Conservation (phyloP, 495 filamentous ascomycete species). For the Talaromyces proteolyticus region DNA sequence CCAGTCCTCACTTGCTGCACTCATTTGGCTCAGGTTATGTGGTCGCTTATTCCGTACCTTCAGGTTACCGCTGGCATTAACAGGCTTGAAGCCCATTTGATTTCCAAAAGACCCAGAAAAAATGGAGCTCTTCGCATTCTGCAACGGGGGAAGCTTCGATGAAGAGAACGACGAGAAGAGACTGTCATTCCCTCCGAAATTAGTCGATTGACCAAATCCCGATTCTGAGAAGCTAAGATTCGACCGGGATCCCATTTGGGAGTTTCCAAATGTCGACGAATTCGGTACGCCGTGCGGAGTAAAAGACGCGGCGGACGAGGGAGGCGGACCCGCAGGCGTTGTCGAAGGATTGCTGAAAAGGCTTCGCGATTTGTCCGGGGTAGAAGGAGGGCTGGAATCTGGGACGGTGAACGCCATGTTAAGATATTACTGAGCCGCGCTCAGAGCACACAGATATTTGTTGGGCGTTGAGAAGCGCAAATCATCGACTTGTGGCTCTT, state of each 20-base stretch:
- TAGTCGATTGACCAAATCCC: constrained; percentile 33
- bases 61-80: constrained; percentile 16
- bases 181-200: constrained; percentile 35
- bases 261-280: constrained; percentile 59
- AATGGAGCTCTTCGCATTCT: constrained; percentile 1
- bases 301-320: constrained; percentile 62
- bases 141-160: neutral
- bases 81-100: constrained; percentile 24
- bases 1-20: constrained; percentile 27
- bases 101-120: constrained; percentile 13
- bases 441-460: neutral
- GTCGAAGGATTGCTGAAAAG: constrained; percentile 57
- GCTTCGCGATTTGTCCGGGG: constrained; percentile 35
- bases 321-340: constrained; percentile 72
- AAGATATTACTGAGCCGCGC: neutral
- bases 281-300: constrained; percentile 67
- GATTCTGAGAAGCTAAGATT: constrained; percentile 26
- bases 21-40: constrained; percentile 22
- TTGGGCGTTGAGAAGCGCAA: neutral
- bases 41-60: constrained; percentile 15
- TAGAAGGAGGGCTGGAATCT: constrained; percentile 31
- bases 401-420: constrained; percentile 36
- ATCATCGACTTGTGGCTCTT: neutral
- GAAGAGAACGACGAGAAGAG: constrained; percentile 18
- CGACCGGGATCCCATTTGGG: constrained; percentile 46